Evolutionary conservation across 2,329 filamentous ascomycete species (phyloP), one percentile per base, ranked within the genome.

Genomic region (Cytospora piceae): DNA sequence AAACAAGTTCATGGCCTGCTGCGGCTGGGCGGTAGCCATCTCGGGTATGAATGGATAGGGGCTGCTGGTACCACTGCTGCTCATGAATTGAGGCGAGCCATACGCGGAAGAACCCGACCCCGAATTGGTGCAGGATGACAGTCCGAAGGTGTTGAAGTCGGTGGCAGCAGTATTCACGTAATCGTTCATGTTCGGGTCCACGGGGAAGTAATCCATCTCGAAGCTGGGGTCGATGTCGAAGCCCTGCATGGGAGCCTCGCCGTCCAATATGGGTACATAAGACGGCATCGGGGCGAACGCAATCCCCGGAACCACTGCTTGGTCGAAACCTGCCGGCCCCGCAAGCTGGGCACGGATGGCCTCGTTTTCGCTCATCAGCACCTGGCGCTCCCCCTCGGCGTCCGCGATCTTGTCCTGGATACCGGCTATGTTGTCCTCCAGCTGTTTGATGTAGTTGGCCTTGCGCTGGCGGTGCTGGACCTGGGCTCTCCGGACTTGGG

Each of bases 391-490:
- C 17, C 72, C 71, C 70, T 83, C 77, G 0, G 77, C 74, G 20
- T 73, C 73, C 49, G 78, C 75, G 66, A 86, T 82, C 69, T 81
- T 73, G 59, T 82, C 79, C 15, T 83, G 79, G 63, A 84, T 77
- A 68, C 77, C 76, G 17, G 78, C 76, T 22, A 83, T 74, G 69
- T 86, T 83, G 67, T 80, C 74, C 75, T 86, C 84, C 34, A 86
- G 80, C 74, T 85, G 77, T 70, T 80, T 81, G 68, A 82, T 78
- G 71, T 86, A 84, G 72, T 85, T 81, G 59, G 81, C 82, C 71
- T 85, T 86, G 71, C 84, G 82, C 72, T 83, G 80, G 20, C 84
- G 82, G 70, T 86, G 84, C 71, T 85, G 80, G 46, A 81, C 79
- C 76, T 86, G 84, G 2, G 84, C 84, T 27, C 77, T 79, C 3